Percentiles rank a stretch among this genome's conserved stretches.
phyloP scores from a whole-genome alignment of 352 stramenopile genomes.

The Globisporangium paddicum region DNA sequence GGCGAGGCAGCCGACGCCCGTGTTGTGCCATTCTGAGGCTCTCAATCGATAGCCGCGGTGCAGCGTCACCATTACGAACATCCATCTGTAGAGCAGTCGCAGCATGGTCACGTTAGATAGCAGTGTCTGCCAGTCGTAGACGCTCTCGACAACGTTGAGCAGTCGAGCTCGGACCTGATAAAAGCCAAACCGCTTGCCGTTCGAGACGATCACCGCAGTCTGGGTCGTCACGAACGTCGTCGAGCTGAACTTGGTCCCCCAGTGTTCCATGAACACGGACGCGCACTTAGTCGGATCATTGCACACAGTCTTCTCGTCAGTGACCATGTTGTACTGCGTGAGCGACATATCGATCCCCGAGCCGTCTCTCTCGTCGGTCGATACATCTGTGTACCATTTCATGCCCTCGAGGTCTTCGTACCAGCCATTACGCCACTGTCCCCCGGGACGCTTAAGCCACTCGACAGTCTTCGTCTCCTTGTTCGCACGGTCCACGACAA shows the following conservation, averaged over 20 bases:
- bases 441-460: slow-evolving; percentile 18
- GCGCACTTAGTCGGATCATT: background rate
- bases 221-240: background rate
- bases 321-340: slow-evolving; percentile 4
- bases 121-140: slow-evolving; percentile 11
- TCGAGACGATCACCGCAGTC: slow-evolving; percentile 8
- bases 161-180: background rate
- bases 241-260: background rate
- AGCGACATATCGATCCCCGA: background rate
- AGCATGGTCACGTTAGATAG: slow-evolving; percentile 6
- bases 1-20: slow-evolving; percentile 8
- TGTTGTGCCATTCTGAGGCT: background rate
- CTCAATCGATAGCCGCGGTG: background rate
- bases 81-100: slow-evolving; percentile 10
- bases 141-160: background rate
- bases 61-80: slow-evolving; percentile 6
- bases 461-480: slow-evolving; percentile 21
- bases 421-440: slow-evolving; percentile 31
- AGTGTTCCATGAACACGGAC: background rate
- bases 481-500: slow-evolving; percentile 6
- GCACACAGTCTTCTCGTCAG: background rate
- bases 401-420: slow-evolving; percentile 18
- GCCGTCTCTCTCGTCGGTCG: background rate
- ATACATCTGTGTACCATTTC: slow-evolving; percentile 12
- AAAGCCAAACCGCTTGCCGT: slow-evolving; percentile 12